These are phyloP conservation scores for Ustilago curta DNA, from an alignment of 1,284 basidiomycete species.

Conservation along the genomic window DNA sequence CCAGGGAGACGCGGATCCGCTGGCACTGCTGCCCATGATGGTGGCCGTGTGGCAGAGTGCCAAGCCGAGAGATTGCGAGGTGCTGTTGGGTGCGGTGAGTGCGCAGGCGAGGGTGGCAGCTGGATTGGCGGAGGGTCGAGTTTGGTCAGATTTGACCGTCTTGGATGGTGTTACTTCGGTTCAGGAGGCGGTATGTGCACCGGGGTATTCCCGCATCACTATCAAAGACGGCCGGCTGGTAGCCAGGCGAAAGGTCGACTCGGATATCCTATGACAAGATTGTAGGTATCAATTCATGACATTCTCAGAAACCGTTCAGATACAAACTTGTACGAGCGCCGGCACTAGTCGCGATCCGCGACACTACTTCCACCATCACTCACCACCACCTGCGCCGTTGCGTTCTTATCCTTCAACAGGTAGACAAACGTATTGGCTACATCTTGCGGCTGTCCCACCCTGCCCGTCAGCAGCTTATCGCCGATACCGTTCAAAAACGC, in stretches of 20 bases:
- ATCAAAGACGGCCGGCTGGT: constrained; percentile 20
- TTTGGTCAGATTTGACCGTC: constrained; percentile 19
- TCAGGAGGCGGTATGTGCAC: constrained; percentile 23
- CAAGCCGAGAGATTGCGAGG: constrained; percentile 17
- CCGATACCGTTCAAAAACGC: constrained; percentile 1
- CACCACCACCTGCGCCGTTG: constrained; percentile 33
- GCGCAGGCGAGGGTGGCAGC: constrained; percentile 5
- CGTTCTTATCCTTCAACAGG: constrained; percentile 52
- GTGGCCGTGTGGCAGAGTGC: constrained; percentile 49
- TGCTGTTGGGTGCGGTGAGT: constrained; percentile 20
- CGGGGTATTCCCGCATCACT: constrained; percentile 17
- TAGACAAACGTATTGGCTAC: constrained; percentile 42
- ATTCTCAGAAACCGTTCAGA: background rate
- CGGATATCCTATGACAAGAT: background rate
- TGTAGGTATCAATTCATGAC: no score
- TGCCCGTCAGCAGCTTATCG: constrained; percentile 16
- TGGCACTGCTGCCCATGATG: constrained; percentile 39
- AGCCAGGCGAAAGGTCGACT: constrained; percentile 11
- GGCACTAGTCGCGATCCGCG: constrained; percentile 7
- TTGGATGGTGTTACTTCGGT: constrained; percentile 12
- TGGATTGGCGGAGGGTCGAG: background rate
- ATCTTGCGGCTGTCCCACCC: constrained; percentile 27
- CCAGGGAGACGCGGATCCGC: constrained; percentile 52
- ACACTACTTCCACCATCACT: constrained; percentile 29
- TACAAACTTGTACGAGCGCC: no score